Evolutionary conservation across 176 grass and related monocot species (phyloP).

Genomic region (Hyparrhenia diplandra): DNA sequence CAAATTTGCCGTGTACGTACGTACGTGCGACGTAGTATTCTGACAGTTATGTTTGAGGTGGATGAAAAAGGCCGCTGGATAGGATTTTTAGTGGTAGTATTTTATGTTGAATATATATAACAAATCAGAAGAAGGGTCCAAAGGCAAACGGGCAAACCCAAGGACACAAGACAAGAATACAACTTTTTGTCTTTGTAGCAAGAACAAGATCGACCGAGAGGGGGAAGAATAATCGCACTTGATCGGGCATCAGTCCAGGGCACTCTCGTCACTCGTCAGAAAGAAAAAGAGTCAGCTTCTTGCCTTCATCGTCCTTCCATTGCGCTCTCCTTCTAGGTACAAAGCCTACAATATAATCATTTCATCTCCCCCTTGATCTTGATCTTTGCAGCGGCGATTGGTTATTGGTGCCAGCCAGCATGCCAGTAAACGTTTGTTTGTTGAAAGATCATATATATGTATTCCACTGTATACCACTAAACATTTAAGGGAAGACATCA

Average conservation of each 20-base stretch:
- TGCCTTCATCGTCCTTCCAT: background rate
- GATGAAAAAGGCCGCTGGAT: background rate
- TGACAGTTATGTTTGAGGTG: slow-evolving; percentile 23
- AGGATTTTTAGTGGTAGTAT: background rate
- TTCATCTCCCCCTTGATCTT: background rate
- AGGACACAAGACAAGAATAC: slow-evolving; percentile 26
- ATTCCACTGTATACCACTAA: no score
- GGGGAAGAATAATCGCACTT: background rate
- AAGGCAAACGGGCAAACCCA: slow-evolving; percentile 18
- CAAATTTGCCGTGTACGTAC: background rate
- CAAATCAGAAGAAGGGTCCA: background rate
- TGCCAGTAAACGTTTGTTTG: background rate
- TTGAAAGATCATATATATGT: background rate
- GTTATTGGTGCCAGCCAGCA: background rate
- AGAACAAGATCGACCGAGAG: no score
- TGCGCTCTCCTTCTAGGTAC: background rate
- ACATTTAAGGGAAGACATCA: background rate
- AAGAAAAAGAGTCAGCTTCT: background rate
- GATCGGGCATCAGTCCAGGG: no score
- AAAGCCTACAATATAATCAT: no score
- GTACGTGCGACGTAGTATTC: background rate
- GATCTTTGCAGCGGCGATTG: background rate
- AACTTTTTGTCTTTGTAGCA: background rate
- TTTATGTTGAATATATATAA: background rate
- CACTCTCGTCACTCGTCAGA: background rate